Evolutionary conservation across 2,329 filamentous ascomycete species (phyloP).

Genomic region (Trichoderma polysporum): DNA sequence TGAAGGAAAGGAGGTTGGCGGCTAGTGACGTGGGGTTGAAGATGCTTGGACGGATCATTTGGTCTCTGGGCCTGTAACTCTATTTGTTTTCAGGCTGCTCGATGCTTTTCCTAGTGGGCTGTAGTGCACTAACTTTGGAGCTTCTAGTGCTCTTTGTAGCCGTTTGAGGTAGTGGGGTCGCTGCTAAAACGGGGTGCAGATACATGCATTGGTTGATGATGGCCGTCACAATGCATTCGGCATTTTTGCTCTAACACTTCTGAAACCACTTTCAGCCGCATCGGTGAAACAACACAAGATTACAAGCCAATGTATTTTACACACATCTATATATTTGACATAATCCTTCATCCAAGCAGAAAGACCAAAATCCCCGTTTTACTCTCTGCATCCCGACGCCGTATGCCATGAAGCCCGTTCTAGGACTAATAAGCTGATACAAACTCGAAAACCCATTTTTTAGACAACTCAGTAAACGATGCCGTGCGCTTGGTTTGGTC

Average conservation of each 20-base stretch:
- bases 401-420: constrained; percentile 7
- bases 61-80: not conserved
- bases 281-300: not conserved
- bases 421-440: constrained; percentile 8
- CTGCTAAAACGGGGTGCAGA: not conserved
- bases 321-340: not conserved
- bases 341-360: not conserved
- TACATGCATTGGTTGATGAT: not conserved
- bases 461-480: not conserved
- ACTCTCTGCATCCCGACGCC: constrained; percentile 16
- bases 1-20: constrained; percentile 15
- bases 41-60: not conserved
- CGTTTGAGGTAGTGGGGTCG: not conserved
- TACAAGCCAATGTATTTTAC: not conserved
- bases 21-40: constrained; percentile 20
- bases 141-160: not conserved
- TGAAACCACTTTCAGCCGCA: not conserved
- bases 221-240: not conserved
- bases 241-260: not conserved
- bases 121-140: not conserved
- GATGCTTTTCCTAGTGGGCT: not conserved
- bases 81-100: not conserved
- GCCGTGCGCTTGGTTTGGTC: not conserved
- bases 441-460: constrained; percentile 8
- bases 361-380: not conserved